Evolutionary conservation across 2,329 filamentous ascomycete species (phyloP).

Genomic region (Aspergillus fumigatus): DNA sequence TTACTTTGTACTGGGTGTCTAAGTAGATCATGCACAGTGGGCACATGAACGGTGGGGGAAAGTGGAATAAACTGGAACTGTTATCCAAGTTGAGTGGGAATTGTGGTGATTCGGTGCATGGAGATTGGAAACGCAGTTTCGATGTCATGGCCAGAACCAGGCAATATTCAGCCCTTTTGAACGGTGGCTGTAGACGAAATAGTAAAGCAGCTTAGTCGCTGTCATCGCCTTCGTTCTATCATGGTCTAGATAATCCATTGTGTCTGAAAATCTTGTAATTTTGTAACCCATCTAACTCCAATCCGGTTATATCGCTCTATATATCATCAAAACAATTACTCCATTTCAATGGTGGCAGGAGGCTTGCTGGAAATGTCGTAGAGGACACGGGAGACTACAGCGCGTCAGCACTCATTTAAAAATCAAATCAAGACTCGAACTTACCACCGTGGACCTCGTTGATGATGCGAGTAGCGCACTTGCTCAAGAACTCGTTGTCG

Average conservation of each 20-base stretch:
- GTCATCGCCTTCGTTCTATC: neutral
- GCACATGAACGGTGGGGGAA: neutral
- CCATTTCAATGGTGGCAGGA: constrained; percentile 70
- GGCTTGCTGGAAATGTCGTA: constrained; percentile 59
- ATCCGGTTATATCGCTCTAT: neutral
- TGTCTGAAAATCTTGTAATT: neutral
- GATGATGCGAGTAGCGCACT: constrained; percentile 63
- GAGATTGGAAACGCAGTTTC: neutral
- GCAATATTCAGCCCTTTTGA: neutral
- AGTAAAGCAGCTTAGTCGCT: neutral
- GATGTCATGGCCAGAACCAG: too few relatives aligned
- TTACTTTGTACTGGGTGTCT: neutral
- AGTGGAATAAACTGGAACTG: neutral
- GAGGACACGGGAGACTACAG: constrained; percentile 16
- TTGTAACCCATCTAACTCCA: neutral
- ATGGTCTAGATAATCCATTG: neutral
- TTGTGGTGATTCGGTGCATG: neutral
- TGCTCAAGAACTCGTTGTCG: constrained; percentile 59
- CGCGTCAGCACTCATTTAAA: neutral
- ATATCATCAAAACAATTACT: constrained; percentile 43
- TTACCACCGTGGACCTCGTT: constrained; percentile 64
- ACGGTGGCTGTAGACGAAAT: neutral
- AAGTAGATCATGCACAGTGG: neutral
- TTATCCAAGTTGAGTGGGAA: neutral
- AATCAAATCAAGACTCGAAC: constrained; percentile 43